These are phyloP conservation scores for Shiraia bambusicola DNA, from an alignment of 2,329 filamentous ascomycete species.

Conservation along the genomic window DNA sequence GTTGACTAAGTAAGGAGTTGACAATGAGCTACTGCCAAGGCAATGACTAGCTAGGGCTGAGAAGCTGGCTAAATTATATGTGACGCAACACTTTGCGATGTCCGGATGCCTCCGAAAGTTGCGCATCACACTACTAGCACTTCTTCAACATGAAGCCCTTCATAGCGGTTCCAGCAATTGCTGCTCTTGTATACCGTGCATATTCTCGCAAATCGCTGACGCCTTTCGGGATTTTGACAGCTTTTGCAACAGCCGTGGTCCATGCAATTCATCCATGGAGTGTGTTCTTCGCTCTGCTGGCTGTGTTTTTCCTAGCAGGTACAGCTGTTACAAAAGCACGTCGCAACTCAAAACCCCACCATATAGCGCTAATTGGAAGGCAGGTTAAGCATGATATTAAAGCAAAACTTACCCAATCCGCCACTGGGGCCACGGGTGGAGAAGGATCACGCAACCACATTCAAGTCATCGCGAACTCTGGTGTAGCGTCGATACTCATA, in stretches of 20 bases:
- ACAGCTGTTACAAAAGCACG: constrained; percentile 77
- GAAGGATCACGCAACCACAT: constrained; percentile 82
- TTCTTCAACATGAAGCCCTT: constrained; percentile 29
- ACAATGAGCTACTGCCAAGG: not conserved
- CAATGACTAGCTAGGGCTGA: not conserved
- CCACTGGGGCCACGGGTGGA: constrained; percentile 71
- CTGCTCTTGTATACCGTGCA: constrained; percentile 44
- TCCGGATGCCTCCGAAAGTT: constrained; percentile 14
- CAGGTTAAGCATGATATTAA: constrained; percentile 88
- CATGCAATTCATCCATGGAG: constrained; percentile 94
- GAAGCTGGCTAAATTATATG: not conserved
- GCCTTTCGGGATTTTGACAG: constrained; percentile 69
- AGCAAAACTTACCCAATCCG: constrained; percentile 74
- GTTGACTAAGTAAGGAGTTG: not conserved
- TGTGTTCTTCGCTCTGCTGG: constrained; percentile 80
- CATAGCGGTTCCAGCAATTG: constrained; percentile 37
- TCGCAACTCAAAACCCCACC: not conserved
- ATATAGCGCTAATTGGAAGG: constrained; percentile 1
- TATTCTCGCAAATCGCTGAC: constrained; percentile 66
- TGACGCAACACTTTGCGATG: constrained; percentile 15
- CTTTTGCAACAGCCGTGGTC: constrained; percentile 70
- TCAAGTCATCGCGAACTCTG: constrained; percentile 88
- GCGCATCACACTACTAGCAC: constrained; percentile 6
- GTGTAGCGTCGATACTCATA: constrained; percentile 69
- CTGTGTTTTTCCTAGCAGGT: constrained; percentile 83